Conservation (phyloP, 1,139 yeast species). For the Suhomyces ambrosiae region DNA sequence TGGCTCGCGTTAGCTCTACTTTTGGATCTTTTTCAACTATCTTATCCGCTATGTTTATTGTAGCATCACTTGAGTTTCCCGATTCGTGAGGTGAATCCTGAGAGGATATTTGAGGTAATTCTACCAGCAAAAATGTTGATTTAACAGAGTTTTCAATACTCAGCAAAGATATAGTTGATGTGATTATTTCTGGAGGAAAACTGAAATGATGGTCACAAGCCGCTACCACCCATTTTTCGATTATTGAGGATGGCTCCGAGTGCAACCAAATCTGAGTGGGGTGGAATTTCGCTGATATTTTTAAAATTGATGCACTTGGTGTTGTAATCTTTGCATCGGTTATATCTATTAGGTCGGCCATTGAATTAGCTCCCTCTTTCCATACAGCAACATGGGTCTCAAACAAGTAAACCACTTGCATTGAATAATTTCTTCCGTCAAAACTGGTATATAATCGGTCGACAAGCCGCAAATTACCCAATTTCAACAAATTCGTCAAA, state of each 20-base stretch:
- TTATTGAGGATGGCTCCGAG: conserved; percentile 28
- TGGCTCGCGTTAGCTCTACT: too few species aligned
- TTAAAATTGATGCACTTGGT: conserved; percentile 23
- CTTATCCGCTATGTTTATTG: conserved; percentile 4
- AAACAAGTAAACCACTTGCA: conserved; percentile 35
- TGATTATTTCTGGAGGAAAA: conserved; percentile 41
- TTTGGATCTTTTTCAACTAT: too few species aligned
- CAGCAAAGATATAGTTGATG: conserved; percentile 35
- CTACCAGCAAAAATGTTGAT: background rate
- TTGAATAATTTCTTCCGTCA: conserved; percentile 10
- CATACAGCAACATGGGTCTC: conserved; percentile 35
- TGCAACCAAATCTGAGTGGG: conserved; percentile 20
- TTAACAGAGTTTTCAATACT: too few species aligned
- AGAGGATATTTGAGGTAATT: background rate
- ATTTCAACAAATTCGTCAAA: conserved; percentile 28
- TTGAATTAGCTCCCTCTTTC: conserved; percentile 3
- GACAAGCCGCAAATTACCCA: conserved; percentile 42
- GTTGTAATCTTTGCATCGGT: conserved; percentile 16
- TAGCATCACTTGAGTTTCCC: conserved; percentile 8
- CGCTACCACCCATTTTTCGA: conserved; percentile 52
- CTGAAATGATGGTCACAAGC: conserved; percentile 34
- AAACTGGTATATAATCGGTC: conserved; percentile 32
- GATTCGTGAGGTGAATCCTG: conserved; percentile 6
- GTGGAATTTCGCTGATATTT: conserved; percentile 10
- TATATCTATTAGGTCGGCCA: conserved; percentile 9